phyloP scores from a whole-genome alignment of 2,329 filamentous ascomycete species.

The Aspergillus sp. region DNA sequence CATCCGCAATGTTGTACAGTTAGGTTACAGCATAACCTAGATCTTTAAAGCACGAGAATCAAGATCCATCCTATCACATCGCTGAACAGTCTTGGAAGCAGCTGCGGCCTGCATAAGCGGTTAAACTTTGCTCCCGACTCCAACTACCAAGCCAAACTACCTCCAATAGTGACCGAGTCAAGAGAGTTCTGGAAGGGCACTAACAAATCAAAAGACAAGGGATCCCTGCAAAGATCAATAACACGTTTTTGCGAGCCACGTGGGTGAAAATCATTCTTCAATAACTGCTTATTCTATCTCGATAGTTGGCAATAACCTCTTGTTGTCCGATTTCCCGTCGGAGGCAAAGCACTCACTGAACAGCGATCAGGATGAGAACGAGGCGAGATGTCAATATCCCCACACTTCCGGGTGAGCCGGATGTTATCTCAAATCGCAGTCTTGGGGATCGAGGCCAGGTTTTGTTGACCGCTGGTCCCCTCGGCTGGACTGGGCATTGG shows the following conservation, averaged over 20 bases:
- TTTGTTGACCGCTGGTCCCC: not conserved
- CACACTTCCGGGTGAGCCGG: not conserved
- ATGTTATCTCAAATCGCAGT: not conserved
- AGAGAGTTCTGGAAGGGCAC: not conserved
- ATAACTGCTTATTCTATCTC: not conserved
- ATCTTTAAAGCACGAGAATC: no score
- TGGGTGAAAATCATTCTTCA: not conserved
- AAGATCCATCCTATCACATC: no score
- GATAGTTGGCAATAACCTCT: not conserved
- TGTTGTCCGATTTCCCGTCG: not conserved
- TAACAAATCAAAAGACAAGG: not conserved
- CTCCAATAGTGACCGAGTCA: not conserved
- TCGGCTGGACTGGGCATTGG: not conserved
- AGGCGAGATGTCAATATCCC: no score
- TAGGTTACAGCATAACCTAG: no score
- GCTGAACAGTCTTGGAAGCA: no score
- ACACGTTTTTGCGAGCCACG: not conserved
- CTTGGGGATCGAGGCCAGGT: not conserved
- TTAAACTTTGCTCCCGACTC: not conserved
- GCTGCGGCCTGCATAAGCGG: no score
- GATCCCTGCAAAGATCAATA: not conserved
- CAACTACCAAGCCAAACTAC: not conserved
- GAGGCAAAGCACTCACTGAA: no score
- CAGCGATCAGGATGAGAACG: no score
- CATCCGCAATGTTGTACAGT: no score